phyloP scores from a whole-genome alignment of 495 filamentous ascomycete genomes.

The Aspergillus cavernicola region DNA sequence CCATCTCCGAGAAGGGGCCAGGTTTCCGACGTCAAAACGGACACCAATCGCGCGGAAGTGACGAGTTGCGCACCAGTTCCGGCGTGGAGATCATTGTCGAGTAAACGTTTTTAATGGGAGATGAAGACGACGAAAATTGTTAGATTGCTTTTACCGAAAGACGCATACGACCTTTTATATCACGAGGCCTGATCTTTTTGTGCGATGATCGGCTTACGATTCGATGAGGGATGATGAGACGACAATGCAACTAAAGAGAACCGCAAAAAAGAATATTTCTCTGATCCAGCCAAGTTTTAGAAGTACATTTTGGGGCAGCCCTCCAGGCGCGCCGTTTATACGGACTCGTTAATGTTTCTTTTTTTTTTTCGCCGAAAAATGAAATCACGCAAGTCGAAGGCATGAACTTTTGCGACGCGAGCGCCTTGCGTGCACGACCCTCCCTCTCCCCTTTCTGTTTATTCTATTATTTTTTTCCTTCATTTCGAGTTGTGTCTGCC shows the following conservation, averaged over 20 bases:
- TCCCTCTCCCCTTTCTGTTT: constrained; percentile 22
- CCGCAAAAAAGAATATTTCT: constrained; percentile 42
- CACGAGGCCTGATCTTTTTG: constrained; percentile 43
- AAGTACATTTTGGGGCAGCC: constrained; percentile 49
- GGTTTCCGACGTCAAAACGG: constrained; percentile 79
- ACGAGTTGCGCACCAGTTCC: constrained; percentile 61
- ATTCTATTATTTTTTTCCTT: constrained; percentile 25
- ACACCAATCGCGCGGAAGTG: constrained; percentile 76
- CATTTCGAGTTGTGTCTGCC: constrained; percentile 24
- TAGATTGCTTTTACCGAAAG: constrained; percentile 45
- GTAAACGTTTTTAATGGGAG: constrained; percentile 33
- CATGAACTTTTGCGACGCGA: constrained; percentile 29
- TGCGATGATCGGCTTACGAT: constrained; percentile 49
- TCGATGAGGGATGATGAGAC: constrained; percentile 57
- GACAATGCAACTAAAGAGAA: constrained; percentile 39
- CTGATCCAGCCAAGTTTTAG: constrained; percentile 49
- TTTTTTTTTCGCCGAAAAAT: constrained; percentile 18
- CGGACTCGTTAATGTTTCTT: constrained; percentile 27
- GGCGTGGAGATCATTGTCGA: constrained; percentile 57
- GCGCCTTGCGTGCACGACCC: constrained; percentile 37
- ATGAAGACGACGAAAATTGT: constrained; percentile 33
- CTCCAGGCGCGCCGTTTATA: constrained; percentile 39
- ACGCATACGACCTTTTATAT: constrained; percentile 47
- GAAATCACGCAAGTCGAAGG: constrained; percentile 20
- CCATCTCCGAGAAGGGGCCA: constrained; percentile 68